Base-by-base conservation (phyloP, 1,284 basidiomycete genomes). In the Gomphus bonarii region DNA sequence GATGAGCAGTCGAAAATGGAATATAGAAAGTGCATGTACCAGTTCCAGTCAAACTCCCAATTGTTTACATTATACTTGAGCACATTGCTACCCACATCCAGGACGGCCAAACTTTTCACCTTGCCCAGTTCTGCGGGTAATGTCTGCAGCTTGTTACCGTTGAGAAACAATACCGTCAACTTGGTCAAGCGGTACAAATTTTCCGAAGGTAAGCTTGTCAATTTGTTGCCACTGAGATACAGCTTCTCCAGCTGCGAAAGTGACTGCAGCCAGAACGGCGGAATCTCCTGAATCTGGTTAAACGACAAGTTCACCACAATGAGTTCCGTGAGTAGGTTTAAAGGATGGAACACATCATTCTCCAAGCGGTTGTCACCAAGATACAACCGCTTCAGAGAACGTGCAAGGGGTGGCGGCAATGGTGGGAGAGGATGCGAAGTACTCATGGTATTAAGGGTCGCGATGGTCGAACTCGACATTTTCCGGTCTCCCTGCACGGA, bases 21-120 rank as follows among this genome's bases (percentile, higher is more conserved):
- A 38, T 25, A 60, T 8, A 58, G n/a, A 25, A 58, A 61, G 47
- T 44, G 50, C 22, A 43, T 78, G 55, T 62, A 94, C 97, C 97
- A 99, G 70, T 99, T 99, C 95, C 95, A 99, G 72, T 99, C 97
- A 71, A 95, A 99, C 66, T 95, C 91, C 88, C 88, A 95, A 67
- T 99, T 99, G 65, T 93, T 90, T 63, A 98, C 95, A 68, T 99
- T 99, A 73, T 99, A 99, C 78, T 92, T 95, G 70, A 99, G 77
- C 54, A 85, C 72, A 68, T 99, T 99, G 69, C 88, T 95, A 7
- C 95, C 95, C 1, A 92, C 97, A 67, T 99, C 97, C 60, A 99
- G 76, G 30, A 89, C 82, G 60, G 80, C 82, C 63, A 99, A 73
- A 58, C 81, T 85, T 66, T 81, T 81, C 62, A 98, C 78, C 66